Conservation (phyloP, 768 basidiomycete species). For the Leccinum subgranulosum region DNA sequence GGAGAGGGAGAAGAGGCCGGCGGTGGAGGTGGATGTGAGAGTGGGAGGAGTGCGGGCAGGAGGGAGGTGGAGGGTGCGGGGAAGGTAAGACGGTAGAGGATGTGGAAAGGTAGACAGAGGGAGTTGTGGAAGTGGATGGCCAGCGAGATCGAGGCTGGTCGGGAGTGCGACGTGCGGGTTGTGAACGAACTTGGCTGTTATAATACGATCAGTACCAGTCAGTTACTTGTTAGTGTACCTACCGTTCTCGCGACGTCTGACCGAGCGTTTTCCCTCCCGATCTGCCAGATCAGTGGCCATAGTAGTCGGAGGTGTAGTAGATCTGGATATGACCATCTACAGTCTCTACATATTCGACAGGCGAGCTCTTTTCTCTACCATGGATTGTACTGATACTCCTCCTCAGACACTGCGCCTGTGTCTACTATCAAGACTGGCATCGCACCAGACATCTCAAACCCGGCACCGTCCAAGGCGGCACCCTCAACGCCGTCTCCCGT, state of each 20-base stretch:
- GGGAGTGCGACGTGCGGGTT: conserved; percentile 74
- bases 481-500: conserved; percentile 78
- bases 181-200: conserved; percentile 63
- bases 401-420: conserved; percentile 80
- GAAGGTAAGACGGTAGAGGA: conserved; percentile 69
- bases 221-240: background rate
- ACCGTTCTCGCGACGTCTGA: conserved; percentile 78
- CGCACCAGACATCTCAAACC: conserved; percentile 70
- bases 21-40: conserved; percentile 57
- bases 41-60: conserved; percentile 35
- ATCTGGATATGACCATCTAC: conserved; percentile 70
- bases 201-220: too few species aligned
- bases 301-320: too few species aligned
- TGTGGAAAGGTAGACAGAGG: conserved; percentile 65
- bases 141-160: conserved; percentile 48
- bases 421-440: conserved; percentile 97
- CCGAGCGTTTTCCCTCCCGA: conserved; percentile 77
- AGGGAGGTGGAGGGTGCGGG: conserved; percentile 56
- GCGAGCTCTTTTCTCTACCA: conserved; percentile 28
- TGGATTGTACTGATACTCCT: background rate
- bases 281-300: conserved; percentile 33
- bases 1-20: conserved; percentile 74
- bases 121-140: conserved; percentile 38
- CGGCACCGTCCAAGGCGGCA: conserved; percentile 63
- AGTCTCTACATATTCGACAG: conserved; percentile 94